Evolutionary conservation across 2,329 filamentous ascomycete genomes (phyloP).

Genomic region (Arachnomyces sp.): DNA sequence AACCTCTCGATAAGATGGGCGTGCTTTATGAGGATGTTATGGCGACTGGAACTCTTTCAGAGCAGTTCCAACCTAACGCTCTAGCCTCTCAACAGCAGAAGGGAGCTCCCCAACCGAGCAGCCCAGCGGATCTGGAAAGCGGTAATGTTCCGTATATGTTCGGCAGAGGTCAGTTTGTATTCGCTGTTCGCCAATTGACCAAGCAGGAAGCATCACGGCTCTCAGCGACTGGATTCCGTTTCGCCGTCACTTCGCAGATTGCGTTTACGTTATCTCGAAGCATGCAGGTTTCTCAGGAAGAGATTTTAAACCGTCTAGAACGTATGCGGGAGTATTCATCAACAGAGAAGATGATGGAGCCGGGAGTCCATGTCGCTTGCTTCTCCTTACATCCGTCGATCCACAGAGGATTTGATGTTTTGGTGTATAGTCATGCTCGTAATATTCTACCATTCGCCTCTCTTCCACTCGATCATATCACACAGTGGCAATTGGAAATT

Average conservation of each 20-base stretch:
- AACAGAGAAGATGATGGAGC: slow-evolving; percentile 16
- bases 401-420: slow-evolving; percentile 54
- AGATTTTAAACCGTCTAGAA: slow-evolving; percentile 55
- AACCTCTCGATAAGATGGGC: slow-evolving; percentile 57
- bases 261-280: slow-evolving; percentile 60
- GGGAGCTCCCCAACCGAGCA: slow-evolving; percentile 30
- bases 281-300: slow-evolving; percentile 62
- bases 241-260: slow-evolving; percentile 63
- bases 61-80: slow-evolving; percentile 21
- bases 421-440: slow-evolving; percentile 50
- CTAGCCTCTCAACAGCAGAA: slow-evolving; percentile 21
- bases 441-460: slow-evolving; percentile 56
- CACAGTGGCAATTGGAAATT: slow-evolving; percentile 50
- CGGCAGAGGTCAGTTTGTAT: slow-evolving; percentile 71
- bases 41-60: slow-evolving; percentile 48
- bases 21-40: slow-evolving; percentile 70
- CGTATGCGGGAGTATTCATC: slow-evolving; percentile 54
- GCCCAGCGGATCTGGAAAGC: slow-evolving; percentile 33
- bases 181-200: slow-evolving; percentile 61
- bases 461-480: slow-evolving; percentile 47
- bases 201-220: slow-evolving; percentile 56
- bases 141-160: slow-evolving; percentile 33
- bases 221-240: slow-evolving; percentile 67
- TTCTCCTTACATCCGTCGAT: slow-evolving; percentile 42
- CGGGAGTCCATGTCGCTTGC: slow-evolving; percentile 36